Evolutionary conservation across 306 rosid genomes (phyloP).

Genomic region (Rosa persica): DNA sequence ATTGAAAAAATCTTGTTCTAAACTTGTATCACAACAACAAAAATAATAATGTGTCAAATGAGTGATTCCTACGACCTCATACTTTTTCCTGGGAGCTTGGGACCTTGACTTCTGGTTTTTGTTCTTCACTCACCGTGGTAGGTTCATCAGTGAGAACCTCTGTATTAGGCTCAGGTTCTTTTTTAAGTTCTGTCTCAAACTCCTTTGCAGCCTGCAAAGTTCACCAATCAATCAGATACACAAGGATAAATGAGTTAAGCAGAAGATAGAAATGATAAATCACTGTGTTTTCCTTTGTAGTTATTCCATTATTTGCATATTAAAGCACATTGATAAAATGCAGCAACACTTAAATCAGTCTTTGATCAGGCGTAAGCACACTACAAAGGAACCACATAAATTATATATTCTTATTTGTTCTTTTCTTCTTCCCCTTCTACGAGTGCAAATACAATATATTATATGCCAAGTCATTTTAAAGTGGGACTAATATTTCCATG

Average conservation of each 20-base stretch:
- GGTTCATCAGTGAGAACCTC: slow-evolving; percentile 51
- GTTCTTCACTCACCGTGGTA: slow-evolving; percentile 43
- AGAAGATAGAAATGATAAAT: not conserved
- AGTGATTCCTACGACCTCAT: slow-evolving; percentile 41
- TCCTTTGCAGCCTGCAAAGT: slow-evolving; percentile 91
- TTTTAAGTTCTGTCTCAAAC: slow-evolving; percentile 86
- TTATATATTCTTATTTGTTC: not conserved
- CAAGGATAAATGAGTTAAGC: slow-evolving; percentile 2
- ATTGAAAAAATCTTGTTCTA: not conserved
- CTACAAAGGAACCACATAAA: not conserved
- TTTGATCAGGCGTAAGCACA: not conserved
- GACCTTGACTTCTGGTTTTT: slow-evolving; percentile 57
- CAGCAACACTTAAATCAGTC: not conserved
- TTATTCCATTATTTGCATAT: not conserved
- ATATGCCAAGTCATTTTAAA: not conserved
- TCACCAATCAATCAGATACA: slow-evolving; percentile 21
- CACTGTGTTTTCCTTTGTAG: not conserved
- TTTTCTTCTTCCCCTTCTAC: not conserved
- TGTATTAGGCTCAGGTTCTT: slow-evolving; percentile 50
- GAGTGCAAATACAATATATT: not conserved
- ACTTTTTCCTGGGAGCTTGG: slow-evolving; percentile 70
- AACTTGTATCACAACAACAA: slow-evolving; percentile 5
- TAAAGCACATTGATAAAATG: not conserved
- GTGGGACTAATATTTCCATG: not conserved
- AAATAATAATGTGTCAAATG: not conserved